Conservation (phyloP, 1,284 basidiomycete genomes). For the Trichosporon faecale region DNA sequence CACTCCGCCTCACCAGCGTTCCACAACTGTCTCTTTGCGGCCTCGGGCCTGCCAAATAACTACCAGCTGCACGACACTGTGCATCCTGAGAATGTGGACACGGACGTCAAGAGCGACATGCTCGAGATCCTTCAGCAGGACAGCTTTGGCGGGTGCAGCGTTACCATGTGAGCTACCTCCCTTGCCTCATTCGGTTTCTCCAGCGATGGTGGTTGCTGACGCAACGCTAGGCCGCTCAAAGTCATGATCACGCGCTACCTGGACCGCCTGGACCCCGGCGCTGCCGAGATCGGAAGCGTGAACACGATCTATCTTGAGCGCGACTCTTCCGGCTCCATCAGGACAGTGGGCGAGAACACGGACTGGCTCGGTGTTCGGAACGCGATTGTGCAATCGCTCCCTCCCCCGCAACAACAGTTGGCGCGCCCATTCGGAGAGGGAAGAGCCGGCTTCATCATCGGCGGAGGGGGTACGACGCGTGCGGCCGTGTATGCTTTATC, state of each 20-base stretch:
- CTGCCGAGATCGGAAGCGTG: constrained; percentile 74
- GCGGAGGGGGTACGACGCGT: constrained; percentile 71
- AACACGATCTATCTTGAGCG: constrained; percentile 71
- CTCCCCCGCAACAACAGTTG: neutral
- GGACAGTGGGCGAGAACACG: constrained; percentile 79
- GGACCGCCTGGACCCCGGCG: constrained; percentile 69
- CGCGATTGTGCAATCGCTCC: neutral
- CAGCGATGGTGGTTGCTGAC: neutral
- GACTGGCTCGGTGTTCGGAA: constrained; percentile 67
- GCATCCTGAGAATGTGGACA: constrained; percentile 12
- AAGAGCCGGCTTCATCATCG: constrained; percentile 62
- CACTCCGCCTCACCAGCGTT: constrained; percentile 83
- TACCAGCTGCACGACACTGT: constrained; percentile 14
- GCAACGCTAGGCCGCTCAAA: constrained; percentile 65
- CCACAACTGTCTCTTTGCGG: constrained; percentile 78
- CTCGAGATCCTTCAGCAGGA: constrained; percentile 4
- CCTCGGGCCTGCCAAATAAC: constrained; percentile 65
- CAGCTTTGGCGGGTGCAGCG: constrained; percentile 85
- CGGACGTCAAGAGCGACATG: constrained; percentile 12
- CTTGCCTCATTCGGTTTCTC: too few relatives aligned
- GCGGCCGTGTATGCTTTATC: constrained; percentile 81
- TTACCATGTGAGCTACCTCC: constrained; percentile 61
- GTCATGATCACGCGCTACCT: constrained; percentile 72
- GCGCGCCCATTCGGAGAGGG: neutral
- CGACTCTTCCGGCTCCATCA: constrained; percentile 53